Evolutionary conservation across 768 basidiomycete genomes (phyloP).

Genomic region (Candolleomyces efflorescens): DNA sequence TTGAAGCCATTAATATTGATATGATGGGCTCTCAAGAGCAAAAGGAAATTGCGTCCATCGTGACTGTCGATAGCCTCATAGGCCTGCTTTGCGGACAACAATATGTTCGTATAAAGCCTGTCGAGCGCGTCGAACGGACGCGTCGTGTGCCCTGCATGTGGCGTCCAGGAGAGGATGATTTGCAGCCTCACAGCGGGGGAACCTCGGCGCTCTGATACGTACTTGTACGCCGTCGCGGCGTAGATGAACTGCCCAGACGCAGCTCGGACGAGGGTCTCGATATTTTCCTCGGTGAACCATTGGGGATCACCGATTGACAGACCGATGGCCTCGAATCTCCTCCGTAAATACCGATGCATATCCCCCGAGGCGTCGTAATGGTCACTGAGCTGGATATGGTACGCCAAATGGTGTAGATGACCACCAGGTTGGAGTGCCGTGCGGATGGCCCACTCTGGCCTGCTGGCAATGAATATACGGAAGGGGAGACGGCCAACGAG

Average conservation of each 20-base stretch:
- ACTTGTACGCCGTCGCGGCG: neutral
- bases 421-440: neutral
- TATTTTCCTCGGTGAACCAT: neutral
- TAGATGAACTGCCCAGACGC: constrained; percentile 7
- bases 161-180: neutral
- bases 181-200: neutral
- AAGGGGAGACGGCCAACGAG: neutral
- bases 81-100: neutral
- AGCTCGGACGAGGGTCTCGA: neutral
- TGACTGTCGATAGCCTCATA: neutral
- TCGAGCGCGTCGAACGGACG: neutral
- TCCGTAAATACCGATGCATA: neutral
- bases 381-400: neutral
- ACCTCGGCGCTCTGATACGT: neutral
- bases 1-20: too few species aligned
- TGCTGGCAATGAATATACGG: neutral
- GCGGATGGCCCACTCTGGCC: neutral
- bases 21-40: too few species aligned
- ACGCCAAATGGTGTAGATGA: neutral
- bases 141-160: neutral
- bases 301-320: neutral
- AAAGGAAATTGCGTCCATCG: neutral
- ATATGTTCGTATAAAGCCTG: neutral
- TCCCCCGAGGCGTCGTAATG: neutral
- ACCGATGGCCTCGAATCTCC: neutral